Evolutionary conservation across 352 stramenopile genomes (phyloP).

Genomic region (Pythium phragmitis): DNA sequence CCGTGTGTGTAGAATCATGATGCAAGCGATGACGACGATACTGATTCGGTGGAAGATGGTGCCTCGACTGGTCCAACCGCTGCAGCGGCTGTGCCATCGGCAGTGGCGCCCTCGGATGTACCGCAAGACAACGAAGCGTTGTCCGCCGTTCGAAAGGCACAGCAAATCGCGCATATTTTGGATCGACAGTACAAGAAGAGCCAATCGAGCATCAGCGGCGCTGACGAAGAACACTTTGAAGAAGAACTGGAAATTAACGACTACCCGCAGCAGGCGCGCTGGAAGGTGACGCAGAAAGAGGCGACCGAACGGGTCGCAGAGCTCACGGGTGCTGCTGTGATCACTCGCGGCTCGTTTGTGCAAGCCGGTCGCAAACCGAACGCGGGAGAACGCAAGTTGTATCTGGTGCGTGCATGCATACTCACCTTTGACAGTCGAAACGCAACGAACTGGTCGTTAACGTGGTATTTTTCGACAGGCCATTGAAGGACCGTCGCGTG

Average conservation of each 20-base stretch:
- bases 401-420: constrained; percentile 58
- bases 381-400: constrained; percentile 84
- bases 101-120: constrained; percentile 13
- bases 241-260: constrained; percentile 95
- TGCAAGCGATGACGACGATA: constrained; percentile 51
- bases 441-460: neutral
- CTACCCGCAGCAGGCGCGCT: constrained; percentile 90
- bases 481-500: constrained; percentile 75
- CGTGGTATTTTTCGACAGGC: constrained; percentile 36
- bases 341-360: constrained; percentile 87
- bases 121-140: constrained; percentile 56
- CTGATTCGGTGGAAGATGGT: constrained; percentile 31
- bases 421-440: neutral
- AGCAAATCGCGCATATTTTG: constrained; percentile 85
- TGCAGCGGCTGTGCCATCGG: constrained; percentile 9
- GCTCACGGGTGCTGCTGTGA: constrained; percentile 86
- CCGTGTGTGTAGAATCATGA: constrained; percentile 35
- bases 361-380: constrained; percentile 83
- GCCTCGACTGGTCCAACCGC: neutral
- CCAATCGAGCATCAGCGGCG: constrained; percentile 33
- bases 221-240: constrained; percentile 64
- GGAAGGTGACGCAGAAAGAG: constrained; percentile 87
- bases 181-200: constrained; percentile 75
- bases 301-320: constrained; percentile 85
- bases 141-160: constrained; percentile 75